phyloP scores from a whole-genome alignment of 2,329 filamentous ascomycete species.

The Purpureocillium takamizusanense region DNA sequence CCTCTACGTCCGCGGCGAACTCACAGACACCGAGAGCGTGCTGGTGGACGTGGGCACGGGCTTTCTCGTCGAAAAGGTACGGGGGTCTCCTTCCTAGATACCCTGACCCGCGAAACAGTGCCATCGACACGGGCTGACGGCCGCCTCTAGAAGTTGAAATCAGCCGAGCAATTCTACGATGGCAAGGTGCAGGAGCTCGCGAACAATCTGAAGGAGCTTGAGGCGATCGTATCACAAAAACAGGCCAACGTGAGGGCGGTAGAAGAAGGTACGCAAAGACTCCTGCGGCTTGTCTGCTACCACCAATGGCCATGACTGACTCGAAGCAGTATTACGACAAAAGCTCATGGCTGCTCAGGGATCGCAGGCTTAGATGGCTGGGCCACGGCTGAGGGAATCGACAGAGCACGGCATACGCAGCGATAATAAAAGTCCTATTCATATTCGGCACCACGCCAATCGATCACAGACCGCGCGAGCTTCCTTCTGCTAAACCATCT shows the following conservation, averaged over 20 bases:
- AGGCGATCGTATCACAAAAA: conserved; percentile 57
- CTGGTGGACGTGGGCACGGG: conserved; percentile 91
- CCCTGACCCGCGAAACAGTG: no score
- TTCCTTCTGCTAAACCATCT: no score
- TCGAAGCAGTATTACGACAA: conserved; percentile 28
- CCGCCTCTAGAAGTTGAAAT: conserved; percentile 36
- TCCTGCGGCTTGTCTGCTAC: conserved; percentile 3
- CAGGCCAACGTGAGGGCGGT: conserved; percentile 76
- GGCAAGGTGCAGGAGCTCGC: conserved; percentile 44
- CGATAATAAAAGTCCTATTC: background rate
- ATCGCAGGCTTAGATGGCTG: conserved; percentile 12
- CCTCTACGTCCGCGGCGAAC: conserved; percentile 79
- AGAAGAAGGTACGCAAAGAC: conserved; percentile 61
- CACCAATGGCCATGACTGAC: conserved; percentile 15
- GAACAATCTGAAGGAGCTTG: conserved; percentile 46
- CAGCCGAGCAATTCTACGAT: conserved; percentile 48
- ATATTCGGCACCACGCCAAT: no score
- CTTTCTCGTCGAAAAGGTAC: conserved; percentile 87
- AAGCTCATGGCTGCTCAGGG: conserved; percentile 31
- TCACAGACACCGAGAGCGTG: conserved; percentile 67
- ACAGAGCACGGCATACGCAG: background rate
- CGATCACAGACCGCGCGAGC: no score
- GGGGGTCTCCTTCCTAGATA: no score
- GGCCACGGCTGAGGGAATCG: background rate
- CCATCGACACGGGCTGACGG: no score